Base-by-base conservation (phyloP, 78 protist genomes). In the Mastigamoeba balamuthi region DNA sequence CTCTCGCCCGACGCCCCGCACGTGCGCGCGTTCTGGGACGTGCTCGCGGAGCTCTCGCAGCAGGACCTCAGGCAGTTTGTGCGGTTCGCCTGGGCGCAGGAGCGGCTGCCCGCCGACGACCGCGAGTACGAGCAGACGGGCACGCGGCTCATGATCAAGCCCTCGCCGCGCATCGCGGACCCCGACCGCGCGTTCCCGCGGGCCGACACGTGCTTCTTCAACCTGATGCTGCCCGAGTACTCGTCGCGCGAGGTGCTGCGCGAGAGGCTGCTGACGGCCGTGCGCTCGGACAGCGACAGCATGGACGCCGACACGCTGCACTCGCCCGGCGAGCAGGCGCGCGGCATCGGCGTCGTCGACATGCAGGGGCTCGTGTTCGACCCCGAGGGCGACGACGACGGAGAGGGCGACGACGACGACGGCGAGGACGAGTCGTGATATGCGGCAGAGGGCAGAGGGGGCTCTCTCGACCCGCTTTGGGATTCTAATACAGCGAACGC, bases 201-300 rank as follows among this genome's bases (percentile, higher is more conserved):
- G 6, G 83, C 83, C n/a, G 83, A 79, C 70, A 79, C 83, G 38
- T 79, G 83, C 33, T 79, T 79, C 83, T 79, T 79, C 76, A 72
- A 70, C 76, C 33, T 79, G 37, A 29, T 17, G 78, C 40, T 79
- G 38, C 83, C 83, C 3, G 83, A 41, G 25, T 79, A 79, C 76
- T 23, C 67, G 8, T 64, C 69, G 48, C 28, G 23, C 38, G 68
- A 79, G 64, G 37, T 70, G 48, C 3, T 74, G 40, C 4, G 72
- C 33, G 58, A 48, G 58, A 48, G 58, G 17, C 58, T 48, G 33
- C 58, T 48, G 33, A 17, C 17, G 58, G 58, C 58, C 17, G 17
- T 48, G 17, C 58, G 17, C 58, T 48, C 58, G 17, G 58, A 48
- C 58, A 25, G 33, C 17, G 58, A 48, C 58, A 48, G 58, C 58